These are phyloP conservation scores for Pseudofabraea citricarpa DNA, from an alignment of 2,329 filamentous ascomycete species.

Conservation along the genomic window DNA sequence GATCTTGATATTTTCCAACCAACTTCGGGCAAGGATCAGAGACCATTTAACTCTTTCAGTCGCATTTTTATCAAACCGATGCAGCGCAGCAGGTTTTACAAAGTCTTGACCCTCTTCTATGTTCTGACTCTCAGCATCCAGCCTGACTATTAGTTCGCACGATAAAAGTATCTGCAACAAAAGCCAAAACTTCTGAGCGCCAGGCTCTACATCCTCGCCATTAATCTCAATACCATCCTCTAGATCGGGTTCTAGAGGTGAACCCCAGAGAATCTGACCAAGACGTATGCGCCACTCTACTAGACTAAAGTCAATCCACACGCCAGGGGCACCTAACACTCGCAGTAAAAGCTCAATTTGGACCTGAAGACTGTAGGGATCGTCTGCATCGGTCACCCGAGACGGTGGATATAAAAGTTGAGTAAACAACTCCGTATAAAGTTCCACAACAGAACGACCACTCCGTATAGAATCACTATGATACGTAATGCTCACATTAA, in stretches of 20 bases:
- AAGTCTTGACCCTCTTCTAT: conserved; percentile 49
- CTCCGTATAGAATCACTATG: conserved; percentile 45
- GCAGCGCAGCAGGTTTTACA: conserved; percentile 51
- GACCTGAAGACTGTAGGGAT: conserved; percentile 60
- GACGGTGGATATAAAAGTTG: conserved; percentile 54
- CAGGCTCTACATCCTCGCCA: conserved; percentile 43
- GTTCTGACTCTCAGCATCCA: conserved; percentile 58
- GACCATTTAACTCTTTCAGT: conserved; percentile 63
- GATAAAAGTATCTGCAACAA: conserved; percentile 60
- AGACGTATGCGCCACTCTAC: conserved; percentile 72
- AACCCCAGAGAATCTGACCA: conserved; percentile 67
- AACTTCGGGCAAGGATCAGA: conserved; percentile 56
- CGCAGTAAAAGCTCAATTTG: conserved; percentile 67
- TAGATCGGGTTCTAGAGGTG: conserved; percentile 41
- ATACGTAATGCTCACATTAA: conserved; percentile 47
- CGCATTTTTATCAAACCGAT: conserved; percentile 57
- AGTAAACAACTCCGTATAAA: conserved; percentile 59
- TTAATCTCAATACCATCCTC: conserved; percentile 49
- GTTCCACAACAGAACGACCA: conserved; percentile 45
- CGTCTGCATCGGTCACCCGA: conserved; percentile 49
- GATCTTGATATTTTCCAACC: conserved; percentile 64
- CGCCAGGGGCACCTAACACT: conserved; percentile 57
- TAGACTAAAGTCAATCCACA: conserved; percentile 71
- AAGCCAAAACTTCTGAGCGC: conserved; percentile 62
- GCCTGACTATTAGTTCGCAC: conserved; percentile 59